These are phyloP conservation scores for Pythium dissotocum DNA, from an alignment of 352 stramenopile genomes.

Conservation along the genomic window DNA sequence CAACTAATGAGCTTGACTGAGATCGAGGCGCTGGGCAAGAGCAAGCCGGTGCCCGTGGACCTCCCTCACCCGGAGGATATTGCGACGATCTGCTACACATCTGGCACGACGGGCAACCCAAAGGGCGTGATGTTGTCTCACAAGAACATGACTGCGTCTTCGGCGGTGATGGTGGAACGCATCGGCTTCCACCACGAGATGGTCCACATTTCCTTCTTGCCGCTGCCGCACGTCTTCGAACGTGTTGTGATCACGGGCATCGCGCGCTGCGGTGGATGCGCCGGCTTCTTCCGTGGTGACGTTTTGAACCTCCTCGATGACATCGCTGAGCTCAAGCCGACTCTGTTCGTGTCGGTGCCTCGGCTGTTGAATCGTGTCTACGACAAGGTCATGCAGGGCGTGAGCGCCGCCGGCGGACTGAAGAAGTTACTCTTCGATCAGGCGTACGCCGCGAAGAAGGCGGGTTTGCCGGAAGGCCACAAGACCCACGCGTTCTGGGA, in stretches of 20 bases:
- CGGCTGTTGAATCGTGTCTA: constrained; percentile 97
- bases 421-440: constrained; percentile 78
- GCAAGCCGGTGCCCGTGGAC: constrained; percentile 44
- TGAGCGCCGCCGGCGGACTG: constrained; percentile 51
- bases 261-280: constrained; percentile 73
- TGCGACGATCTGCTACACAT: constrained; percentile 95
- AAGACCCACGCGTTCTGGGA: constrained; percentile 91
- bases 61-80: constrained; percentile 76
- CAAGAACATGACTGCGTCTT: constrained; percentile 50
- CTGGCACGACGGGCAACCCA: constrained; percentile 94
- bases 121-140: constrained; percentile 96
- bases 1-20: constrained; percentile 48
- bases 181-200: constrained; percentile 49
- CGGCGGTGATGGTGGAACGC: constrained; percentile 31
- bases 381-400: constrained; percentile 92
- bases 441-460: constrained; percentile 57
- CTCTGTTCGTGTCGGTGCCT: constrained; percentile 93
- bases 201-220: constrained; percentile 96
- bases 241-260: constrained; percentile 77
- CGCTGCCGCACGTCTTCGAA: constrained; percentile 97
- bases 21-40: constrained; percentile 39
- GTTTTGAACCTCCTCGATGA: constrained; percentile 93
- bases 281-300: constrained; percentile 86
- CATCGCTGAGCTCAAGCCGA: constrained; percentile 90
- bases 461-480: constrained; percentile 47